Evolutionary conservation across 768 basidiomycete species (phyloP).

Genomic region (Melanogaster broomeanus): DNA sequence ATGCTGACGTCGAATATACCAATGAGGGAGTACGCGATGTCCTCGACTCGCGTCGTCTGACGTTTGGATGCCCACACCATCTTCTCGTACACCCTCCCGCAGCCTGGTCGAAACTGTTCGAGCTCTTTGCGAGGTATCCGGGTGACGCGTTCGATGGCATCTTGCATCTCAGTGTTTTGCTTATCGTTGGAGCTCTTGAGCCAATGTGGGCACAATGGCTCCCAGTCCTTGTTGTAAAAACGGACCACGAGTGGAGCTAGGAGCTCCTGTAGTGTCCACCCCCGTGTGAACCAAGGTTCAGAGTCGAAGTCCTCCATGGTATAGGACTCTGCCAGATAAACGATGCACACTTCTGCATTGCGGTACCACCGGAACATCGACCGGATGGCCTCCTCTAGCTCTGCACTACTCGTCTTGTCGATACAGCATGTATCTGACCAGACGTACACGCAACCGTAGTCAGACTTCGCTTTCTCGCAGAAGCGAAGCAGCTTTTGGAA

Average conservation of each 20-base stretch:
- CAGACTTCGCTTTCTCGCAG: constrained; percentile 6
- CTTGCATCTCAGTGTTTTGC: constrained; percentile 1
- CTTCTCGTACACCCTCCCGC: constrained; percentile 5
- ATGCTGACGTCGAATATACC: constrained; percentile 17
- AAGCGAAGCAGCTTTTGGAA: constrained; percentile 2
- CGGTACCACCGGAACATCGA: constrained; percentile 13
- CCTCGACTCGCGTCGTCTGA: constrained; percentile 16
- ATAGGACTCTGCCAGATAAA: constrained; percentile 4
- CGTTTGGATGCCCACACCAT: constrained; percentile 18
- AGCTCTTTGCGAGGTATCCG: constrained; percentile 4
- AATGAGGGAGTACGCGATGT: constrained; percentile 17
- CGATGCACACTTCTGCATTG: constrained; percentile 9
- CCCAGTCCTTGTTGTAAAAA: constrained; percentile 4
- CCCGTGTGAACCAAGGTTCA: constrained; percentile 9
- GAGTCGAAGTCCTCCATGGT: background rate
- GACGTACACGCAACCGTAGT: constrained; percentile 6
- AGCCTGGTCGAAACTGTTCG: background rate
- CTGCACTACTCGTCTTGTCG: constrained; percentile 18
- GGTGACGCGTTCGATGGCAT: constrained; percentile 6
- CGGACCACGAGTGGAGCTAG: constrained; percentile 1
- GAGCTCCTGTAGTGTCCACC: constrained; percentile 5
- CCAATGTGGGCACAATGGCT: constrained; percentile 1
- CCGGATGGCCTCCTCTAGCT: constrained; percentile 12
- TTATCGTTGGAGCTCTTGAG: constrained; percentile 7
- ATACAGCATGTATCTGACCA: constrained; percentile 19